Base-by-base conservation (phyloP, 768 basidiomycete species). In the Boletus patriciae region DNA sequence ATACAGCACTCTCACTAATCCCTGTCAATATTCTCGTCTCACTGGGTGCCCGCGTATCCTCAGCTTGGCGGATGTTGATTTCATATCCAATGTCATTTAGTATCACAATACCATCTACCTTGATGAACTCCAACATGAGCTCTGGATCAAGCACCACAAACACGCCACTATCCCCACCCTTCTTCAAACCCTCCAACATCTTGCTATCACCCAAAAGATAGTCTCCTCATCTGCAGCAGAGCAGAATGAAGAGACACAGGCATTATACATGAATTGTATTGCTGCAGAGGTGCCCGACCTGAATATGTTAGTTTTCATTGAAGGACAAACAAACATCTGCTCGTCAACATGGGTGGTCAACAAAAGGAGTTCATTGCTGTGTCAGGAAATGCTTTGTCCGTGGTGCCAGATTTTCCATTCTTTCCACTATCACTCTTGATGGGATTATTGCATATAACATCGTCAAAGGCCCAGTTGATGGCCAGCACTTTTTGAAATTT, bases 281-380 rank as follows among this genome's bases (percentile, higher is more conserved):
- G 49, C 45, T 6, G 23, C 38, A 2, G 44, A 54, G 33, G 63
- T 13, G 64, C 55, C 51, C 2, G 40, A 62, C 46, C 42, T 61
- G 10, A 54, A 63, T n/a, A 64, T 62, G 63, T 54, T 67, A 4
- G n/a, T 68, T 19, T 68, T 67, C 41, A 37, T 48, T 23, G 63
- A 63, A 57, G 36, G 60, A 69, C 37, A 37, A 61, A 19, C 10
- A 25, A n/a, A 55, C 13, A 27, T 45, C 36, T 33, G 10, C 36
- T 27, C 23, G 25, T 25, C 50, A 19, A 19, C 16, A 15, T 33
- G 44, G 25, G 2, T 9, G 29, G 21, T 52, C 33, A 25, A 7
- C 2, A 18, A n/a, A 16, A 19, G 52, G 60, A 25, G 9, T n/a
- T 11, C 13, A 16, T 4, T 33, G 55, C 19, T 38, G 31, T n/a